Percentiles rank a stretch among this genome's conserved stretches.
Conservation (phyloP, 768 basidiomycete genomes). For the Leucocoprinus sp. region DNA sequence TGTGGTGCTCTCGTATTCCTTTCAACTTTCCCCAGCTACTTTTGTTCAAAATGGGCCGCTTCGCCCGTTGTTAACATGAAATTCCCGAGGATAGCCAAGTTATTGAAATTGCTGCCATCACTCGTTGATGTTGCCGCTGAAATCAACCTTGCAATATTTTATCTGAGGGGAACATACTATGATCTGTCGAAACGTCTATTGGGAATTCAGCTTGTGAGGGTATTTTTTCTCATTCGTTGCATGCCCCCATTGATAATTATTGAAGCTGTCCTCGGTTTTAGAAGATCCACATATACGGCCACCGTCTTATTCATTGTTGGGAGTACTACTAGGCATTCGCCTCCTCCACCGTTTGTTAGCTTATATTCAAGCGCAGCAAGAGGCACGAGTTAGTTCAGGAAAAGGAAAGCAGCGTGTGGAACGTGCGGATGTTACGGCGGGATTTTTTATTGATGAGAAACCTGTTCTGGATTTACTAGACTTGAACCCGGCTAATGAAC, state of each 20-base stretch:
- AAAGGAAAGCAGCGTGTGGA: constrained; percentile 22
- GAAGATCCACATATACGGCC: constrained; percentile 64
- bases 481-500: constrained; percentile 43
- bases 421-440: constrained; percentile 18
- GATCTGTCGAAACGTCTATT: constrained; percentile 59
- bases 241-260: neutral
- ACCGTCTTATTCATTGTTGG: constrained; percentile 83
- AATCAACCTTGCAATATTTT: constrained; percentile 74
- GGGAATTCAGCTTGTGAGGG: constrained; percentile 57
- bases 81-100: constrained; percentile 25
- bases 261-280: constrained; percentile 65
- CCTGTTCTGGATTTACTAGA: constrained; percentile 52
- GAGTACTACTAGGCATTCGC: constrained; percentile 59
- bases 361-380: constrained; percentile 29
- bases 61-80: constrained; percentile 27
- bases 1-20: constrained; percentile 56
- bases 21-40: constrained; percentile 57
- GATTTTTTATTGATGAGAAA: constrained; percentile 49
- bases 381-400: constrained; percentile 8
- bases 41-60: constrained; percentile 41
- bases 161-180: constrained; percentile 75
- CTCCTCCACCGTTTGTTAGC: constrained; percentile 53
- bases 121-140: constrained; percentile 54
- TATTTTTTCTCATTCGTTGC: neutral
- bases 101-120: constrained; percentile 36